Base-by-base conservation (phyloP, 2,329 filamentous ascomycete species). In the Huntiella abstrusa region DNA sequence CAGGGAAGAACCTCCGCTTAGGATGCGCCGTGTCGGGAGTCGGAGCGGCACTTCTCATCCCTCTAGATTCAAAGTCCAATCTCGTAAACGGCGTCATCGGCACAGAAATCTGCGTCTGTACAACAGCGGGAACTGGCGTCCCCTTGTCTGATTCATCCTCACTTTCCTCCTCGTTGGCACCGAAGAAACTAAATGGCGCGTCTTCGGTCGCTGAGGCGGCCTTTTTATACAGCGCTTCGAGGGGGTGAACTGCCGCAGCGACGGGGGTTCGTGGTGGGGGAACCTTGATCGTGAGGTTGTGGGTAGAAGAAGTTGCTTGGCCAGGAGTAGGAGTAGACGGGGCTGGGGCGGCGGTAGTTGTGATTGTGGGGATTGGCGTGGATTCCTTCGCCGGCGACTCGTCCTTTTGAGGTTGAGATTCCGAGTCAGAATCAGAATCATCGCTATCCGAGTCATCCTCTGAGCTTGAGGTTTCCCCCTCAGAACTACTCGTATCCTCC, bases 1-100 rank as follows among this genome's bases (percentile, higher is more conserved):
- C 62, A 2, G 63, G 61, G 68, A 72, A 77, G 19, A 79, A 67
- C 52, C 68, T 66, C 56, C 80, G 78, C 48, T 66, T 70, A 2
- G 83, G 77, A 50, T 86, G 77, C 1, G 85, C 85, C 0, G 91
- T 96, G 57, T 98, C 91, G 0, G 91, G 91, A 0, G 91, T 98
- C 0, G 91, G 91, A 2, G 91, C 91, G 4, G 86, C 86, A 58
- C 86, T 95, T 47, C 91, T 73, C n/a, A 83, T 58, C 43, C 73
- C 74, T 51, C 86, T 73, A 62, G 68, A 75, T 54, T 84, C 79
- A 28, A 88, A 67, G 53, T 96, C 88, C 53, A 78, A 73, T 52
- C 78, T 76, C 1, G 83, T 84, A 58, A 77, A 93, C 0, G 88
- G 88, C 0, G 88, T 95, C 61, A 85, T 75, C 10, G 86, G 87